These are phyloP conservation scores for Kazachstania martiniae DNA, from an alignment of 805 yeast species.

Conservation along the genomic window DNA sequence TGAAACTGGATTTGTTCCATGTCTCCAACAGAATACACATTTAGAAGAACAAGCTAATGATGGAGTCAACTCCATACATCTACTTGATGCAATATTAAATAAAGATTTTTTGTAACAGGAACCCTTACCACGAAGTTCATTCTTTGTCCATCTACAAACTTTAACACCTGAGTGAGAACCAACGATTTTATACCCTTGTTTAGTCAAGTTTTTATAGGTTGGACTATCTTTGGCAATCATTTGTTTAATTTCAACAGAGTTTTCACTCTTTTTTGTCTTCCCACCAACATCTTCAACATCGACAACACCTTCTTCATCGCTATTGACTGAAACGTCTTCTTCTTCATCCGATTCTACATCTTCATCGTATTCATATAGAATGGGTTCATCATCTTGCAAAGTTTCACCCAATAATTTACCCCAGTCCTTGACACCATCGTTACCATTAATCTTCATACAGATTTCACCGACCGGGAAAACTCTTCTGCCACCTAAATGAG, in stretches of 20 bases:
- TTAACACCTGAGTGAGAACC: slow-evolving; percentile 94
- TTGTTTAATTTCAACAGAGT: slow-evolving; percentile 40
- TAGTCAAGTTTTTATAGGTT: slow-evolving; percentile 75
- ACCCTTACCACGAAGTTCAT: slow-evolving; percentile 88
- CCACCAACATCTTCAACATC: slow-evolving; percentile 88
- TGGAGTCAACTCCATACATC: slow-evolving; percentile 95
- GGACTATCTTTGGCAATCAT: slow-evolving; percentile 90
- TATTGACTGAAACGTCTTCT: slow-evolving; percentile 15
- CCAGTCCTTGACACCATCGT: slow-evolving; percentile 56
- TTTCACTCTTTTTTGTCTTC: slow-evolving; percentile 10
- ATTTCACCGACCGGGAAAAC: slow-evolving; percentile 74
- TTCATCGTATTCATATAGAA: slow-evolving; percentile 43
- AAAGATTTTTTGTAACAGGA: slow-evolving; percentile 89
- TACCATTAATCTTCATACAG: slow-evolving; percentile 66
- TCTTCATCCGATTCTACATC: slow-evolving; percentile 29
- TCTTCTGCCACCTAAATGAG: slow-evolving; percentile 79
- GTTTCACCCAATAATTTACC: slow-evolving; percentile 45
- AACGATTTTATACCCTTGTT: slow-evolving; percentile 87
- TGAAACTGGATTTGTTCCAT: slow-evolving; percentile 94
- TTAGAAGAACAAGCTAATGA: slow-evolving; percentile 88
- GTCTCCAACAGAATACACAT: slow-evolving; percentile 96
- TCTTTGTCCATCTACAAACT: slow-evolving; percentile 92
- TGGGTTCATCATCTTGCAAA: slow-evolving; percentile 62
- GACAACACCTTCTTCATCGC: slow-evolving; percentile 34
- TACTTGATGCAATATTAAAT: slow-evolving; percentile 80